Conservation (phyloP, 345 rosid genomes). For the Moringa oleifera region DNA sequence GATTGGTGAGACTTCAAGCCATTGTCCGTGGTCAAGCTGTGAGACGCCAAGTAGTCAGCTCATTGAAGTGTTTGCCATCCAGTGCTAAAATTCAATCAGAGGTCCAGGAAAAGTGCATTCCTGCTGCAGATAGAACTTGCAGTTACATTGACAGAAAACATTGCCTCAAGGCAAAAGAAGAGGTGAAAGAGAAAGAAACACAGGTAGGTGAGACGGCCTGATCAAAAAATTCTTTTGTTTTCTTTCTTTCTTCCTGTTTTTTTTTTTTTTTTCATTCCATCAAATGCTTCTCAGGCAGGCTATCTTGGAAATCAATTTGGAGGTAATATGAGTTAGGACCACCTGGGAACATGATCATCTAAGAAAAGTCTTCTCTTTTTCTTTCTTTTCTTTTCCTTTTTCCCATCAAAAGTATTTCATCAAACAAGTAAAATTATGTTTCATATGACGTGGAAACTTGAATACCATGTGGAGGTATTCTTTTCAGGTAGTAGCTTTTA, state of each 20-base stretch:
- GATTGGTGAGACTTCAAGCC: slow-evolving; percentile 86
- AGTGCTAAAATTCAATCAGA: slow-evolving; percentile 10
- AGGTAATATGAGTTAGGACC: not conserved
- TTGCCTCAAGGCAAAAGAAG: slow-evolving; percentile 23
- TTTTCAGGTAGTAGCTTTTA: too few relatives aligned
- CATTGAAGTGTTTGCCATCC: slow-evolving; percentile 26
- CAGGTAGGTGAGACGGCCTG: slow-evolving; percentile 25
- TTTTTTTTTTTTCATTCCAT: too few relatives aligned
- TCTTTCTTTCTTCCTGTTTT: not conserved
- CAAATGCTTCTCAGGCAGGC: too few relatives aligned
- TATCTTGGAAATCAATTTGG: not conserved
- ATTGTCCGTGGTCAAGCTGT: slow-evolving; percentile 69
- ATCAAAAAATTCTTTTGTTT: not conserved
- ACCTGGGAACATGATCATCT: not conserved
- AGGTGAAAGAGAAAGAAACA: slow-evolving; percentile 32
- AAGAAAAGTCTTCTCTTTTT: too few relatives aligned
- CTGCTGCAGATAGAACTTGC: slow-evolving; percentile 9
- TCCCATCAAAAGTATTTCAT: too few relatives aligned
- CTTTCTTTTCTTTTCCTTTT: too few relatives aligned
- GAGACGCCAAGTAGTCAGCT: slow-evolving; percentile 35
- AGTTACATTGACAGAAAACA: slow-evolving; percentile 25
- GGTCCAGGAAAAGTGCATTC: not conserved
- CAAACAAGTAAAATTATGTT: not conserved
- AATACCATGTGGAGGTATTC: too few relatives aligned
- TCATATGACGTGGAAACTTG: too few relatives aligned